Conservation (phyloP, 306 rosid genomes). For the Ormosia semicastrata region DNA sequence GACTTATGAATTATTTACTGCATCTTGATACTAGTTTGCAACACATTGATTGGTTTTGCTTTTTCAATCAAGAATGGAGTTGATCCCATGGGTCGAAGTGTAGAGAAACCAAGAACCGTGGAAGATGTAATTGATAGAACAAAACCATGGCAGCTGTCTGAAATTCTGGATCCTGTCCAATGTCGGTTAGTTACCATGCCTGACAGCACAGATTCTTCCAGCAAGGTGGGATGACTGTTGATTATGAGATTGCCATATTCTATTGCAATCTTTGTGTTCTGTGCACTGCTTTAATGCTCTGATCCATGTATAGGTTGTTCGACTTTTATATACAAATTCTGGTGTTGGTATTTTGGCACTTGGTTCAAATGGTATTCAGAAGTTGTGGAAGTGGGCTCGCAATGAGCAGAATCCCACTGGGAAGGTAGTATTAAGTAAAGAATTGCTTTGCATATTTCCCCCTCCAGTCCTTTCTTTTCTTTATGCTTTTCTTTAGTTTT, state of each 20-base stretch:
- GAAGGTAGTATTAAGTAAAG: constrained; percentile 51
- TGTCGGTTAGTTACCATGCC: constrained; percentile 81
- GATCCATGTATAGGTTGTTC: constrained; percentile 55
- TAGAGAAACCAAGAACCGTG: constrained; percentile 59
- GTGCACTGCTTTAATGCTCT: background rate
- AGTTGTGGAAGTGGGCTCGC: constrained; percentile 85
- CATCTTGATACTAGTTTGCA: constrained; percentile 22
- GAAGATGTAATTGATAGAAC: constrained; percentile 67
- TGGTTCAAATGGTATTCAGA: constrained; percentile 82
- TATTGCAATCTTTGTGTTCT: background rate
- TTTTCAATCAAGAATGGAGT: constrained; percentile 63
- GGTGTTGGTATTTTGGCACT: constrained; percentile 86
- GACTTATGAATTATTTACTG: constrained; percentile 9
- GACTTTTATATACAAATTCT: constrained; percentile 73
- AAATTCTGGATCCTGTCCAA: constrained; percentile 65
- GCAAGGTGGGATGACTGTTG: constrained; percentile 59
- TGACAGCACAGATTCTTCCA: constrained; percentile 65
- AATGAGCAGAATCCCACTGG: constrained; percentile 66
- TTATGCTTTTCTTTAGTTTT: constrained; percentile 2
- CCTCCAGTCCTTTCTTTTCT: constrained; percentile 6
- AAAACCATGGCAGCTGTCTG: constrained; percentile 80
- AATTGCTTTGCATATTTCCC: background rate
- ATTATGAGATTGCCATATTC: constrained; percentile 2
- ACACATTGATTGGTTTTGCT: constrained; percentile 35
- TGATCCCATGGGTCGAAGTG: constrained; percentile 57